A percentile compares a stretch with the other conserved stretches of the same genome.
Evolutionary conservation across 495 filamentous ascomycete species (phyloP).

Genomic region (Durotheca rogersii): DNA sequence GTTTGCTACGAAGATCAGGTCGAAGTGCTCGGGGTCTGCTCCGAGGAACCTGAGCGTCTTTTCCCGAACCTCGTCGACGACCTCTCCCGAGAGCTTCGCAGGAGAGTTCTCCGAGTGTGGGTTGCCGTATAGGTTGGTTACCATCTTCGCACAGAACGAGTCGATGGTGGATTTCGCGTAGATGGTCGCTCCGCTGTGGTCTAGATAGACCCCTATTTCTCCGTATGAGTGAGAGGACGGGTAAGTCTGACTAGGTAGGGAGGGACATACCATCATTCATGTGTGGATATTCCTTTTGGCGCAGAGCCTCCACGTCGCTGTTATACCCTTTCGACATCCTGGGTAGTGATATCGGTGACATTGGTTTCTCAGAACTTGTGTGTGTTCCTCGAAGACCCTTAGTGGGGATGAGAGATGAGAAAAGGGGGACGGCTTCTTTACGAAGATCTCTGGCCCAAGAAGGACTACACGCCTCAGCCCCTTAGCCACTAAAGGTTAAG

Average conservation of each 20-base stretch:
- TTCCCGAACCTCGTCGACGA: conserved; percentile 60
- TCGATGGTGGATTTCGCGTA: conserved; percentile 64
- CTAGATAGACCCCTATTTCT: conserved; percentile 62
- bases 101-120: conserved; percentile 72
- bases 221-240: conserved; percentile 1
- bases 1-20: conserved; percentile 68
- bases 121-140: conserved; percentile 66
- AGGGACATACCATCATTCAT: conserved; percentile 45
- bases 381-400: not conserved
- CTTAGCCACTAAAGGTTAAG: not conserved
- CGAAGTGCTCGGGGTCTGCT: conserved; percentile 62
- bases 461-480: not conserved
- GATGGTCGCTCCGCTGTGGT: conserved; percentile 74
- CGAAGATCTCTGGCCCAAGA: not conserved
- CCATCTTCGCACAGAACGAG: conserved; percentile 58
- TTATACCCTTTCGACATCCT: conserved; percentile 36
- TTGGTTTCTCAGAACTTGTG: conserved; percentile 1
- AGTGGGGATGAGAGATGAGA: no score
- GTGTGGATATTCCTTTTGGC: conserved; percentile 49
- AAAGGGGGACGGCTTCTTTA: no score
- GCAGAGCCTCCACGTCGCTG: conserved; percentile 43
- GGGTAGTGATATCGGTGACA: conserved; percentile 23
- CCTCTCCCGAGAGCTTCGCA: conserved; percentile 59
- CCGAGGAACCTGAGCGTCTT: conserved; percentile 62
- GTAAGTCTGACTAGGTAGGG: not conserved